Evolutionary conservation across 2,329 filamentous ascomycete species (phyloP).

Genomic region (Exophiala xenobiotica): DNA sequence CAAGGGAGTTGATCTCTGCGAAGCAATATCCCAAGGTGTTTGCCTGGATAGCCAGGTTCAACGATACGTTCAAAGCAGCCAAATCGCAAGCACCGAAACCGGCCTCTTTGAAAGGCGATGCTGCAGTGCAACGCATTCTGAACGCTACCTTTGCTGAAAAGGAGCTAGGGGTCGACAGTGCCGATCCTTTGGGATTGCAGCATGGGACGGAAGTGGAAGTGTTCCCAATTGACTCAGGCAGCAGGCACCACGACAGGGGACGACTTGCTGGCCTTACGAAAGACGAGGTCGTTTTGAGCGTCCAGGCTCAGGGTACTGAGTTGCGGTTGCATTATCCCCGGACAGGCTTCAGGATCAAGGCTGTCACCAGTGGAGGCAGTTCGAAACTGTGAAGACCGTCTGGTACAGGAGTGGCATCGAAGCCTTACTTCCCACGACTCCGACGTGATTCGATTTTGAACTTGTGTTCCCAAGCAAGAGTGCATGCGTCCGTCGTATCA

Average conservation of each 20-base stretch:
- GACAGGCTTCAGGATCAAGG: slow-evolving; percentile 37
- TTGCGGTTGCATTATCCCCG: slow-evolving; percentile 63
- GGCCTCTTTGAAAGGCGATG: slow-evolving; percentile 51
- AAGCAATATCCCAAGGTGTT: slow-evolving; percentile 59
- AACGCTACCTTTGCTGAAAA: slow-evolving; percentile 48
- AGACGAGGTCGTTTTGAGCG: slow-evolving; percentile 60
- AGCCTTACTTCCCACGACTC: not conserved
- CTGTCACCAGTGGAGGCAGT: slow-evolving; percentile 9
- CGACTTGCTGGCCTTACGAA: slow-evolving; percentile 52
- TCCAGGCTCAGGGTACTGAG: slow-evolving; percentile 41
- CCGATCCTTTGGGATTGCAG: slow-evolving; percentile 55
- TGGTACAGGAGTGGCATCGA: not conserved
- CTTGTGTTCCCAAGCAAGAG: not conserved
- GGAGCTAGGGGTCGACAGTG: slow-evolving; percentile 46
- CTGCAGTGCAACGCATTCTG: slow-evolving; percentile 53
- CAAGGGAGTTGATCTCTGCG: slow-evolving; percentile 52
- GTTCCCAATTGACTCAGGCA: slow-evolving; percentile 64
- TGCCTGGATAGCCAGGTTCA: slow-evolving; percentile 65
- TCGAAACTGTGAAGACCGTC: slow-evolving; percentile 18
- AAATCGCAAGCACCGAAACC: slow-evolving; percentile 43
- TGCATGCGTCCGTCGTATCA: not conserved
- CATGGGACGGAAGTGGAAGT: slow-evolving; percentile 58
- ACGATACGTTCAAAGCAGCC: slow-evolving; percentile 47
- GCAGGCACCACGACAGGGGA: slow-evolving; percentile 58
- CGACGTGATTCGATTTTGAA: no score